Base-by-base conservation (phyloP, 2,329 filamentous ascomycete species). In the Cercospora sp. region DNA sequence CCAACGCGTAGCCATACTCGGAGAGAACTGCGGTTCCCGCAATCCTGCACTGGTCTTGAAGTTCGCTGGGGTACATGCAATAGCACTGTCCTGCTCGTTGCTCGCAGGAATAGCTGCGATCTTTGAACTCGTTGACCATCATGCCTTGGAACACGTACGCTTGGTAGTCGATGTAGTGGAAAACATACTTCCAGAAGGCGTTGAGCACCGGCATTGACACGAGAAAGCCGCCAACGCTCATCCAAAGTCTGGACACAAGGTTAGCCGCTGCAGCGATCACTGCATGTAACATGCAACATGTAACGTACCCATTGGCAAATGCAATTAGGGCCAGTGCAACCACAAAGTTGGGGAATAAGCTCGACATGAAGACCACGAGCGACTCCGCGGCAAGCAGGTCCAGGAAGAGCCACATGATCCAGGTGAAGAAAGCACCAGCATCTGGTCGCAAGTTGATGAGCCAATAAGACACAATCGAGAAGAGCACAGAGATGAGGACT, bases 81-180 rank as follows among this genome's bases (percentile, higher is more conserved):
- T 84, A 84, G 72, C 88, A 92, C 0, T 78, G 80, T 7, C 69
- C 68, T 12, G 61, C 66, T 13, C 58, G 21, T 5, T 24, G 26
- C 28, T 66, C 68, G 63, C 91, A 94, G 4, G 79, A 75, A 76
- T 91, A 96, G 2, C 81, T 84, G 7, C 91, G 82, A 13, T 85
- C 72, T 1, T 82, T 82, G 77, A 97, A 95, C 81, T 97, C 91
- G 75, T 95, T 96, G 63, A 94, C 89, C 91, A 96, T 95, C 92
- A 97, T 95, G 13, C 91, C 92, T 76, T 94, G 88, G 77, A 96
- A 97, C 3, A 96, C 92, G 74, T 94, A 96, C 51, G 85, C 83
- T 80, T 94, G 92, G 76, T 96, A 96, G 77, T 96, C 91, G 76
- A 94, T 94, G 79, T 94, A 96, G 77, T 94, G 90, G 74, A 95